Conservation (phyloP, 1,139 yeast genomes). For the Blastobotrys capitulatus region DNA sequence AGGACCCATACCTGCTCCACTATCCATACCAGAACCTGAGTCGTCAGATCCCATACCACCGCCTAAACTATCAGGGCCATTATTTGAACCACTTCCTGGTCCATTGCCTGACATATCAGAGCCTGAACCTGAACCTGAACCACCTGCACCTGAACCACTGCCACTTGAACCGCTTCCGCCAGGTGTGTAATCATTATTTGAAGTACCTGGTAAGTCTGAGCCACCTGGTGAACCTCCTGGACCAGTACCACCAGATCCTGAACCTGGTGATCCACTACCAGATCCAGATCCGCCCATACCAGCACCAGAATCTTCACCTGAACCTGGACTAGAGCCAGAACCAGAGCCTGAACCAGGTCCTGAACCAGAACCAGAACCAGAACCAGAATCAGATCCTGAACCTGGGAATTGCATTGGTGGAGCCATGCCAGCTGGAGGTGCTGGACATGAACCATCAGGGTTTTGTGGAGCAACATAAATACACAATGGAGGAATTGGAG, state of each 20-base stretch:
- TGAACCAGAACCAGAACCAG: conserved; percentile 2
- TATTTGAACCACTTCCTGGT: conserved; percentile 3
- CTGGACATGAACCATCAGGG: conserved; percentile 3
- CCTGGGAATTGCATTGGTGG: conserved; percentile 10
- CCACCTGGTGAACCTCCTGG: neutral
- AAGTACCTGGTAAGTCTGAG: no score
- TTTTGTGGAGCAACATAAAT: conserved; percentile 13
- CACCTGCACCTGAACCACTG: neutral
- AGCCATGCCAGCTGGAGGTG: conserved; percentile 2
- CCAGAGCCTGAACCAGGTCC: conserved; percentile 2
- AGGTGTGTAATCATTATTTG: no score
- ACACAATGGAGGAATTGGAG: conserved; percentile 9
- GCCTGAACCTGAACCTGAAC: conserved; percentile 1
- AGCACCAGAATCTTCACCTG: conserved; percentile 5
- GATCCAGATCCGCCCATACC: conserved; percentile 8
- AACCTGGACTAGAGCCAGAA: conserved; percentile 9
- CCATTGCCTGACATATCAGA: conserved; percentile 4
- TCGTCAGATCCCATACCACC: conserved; percentile 8
- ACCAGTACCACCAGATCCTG: conserved; percentile 8
- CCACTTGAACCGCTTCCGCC: no score
- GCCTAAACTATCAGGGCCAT: conserved; percentile 9
- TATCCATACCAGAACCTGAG: no score
- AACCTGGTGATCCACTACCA: conserved; percentile 3
- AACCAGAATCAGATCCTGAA: neutral
- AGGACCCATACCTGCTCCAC: conserved; percentile 6